Percentiles rank a stretch among this genome's conserved stretches.
These are phyloP conservation scores for Rhipidocladum racemiflorum DNA, from an alignment of 176 grass and related monocot genomes.

Conservation along the genomic window DNA sequence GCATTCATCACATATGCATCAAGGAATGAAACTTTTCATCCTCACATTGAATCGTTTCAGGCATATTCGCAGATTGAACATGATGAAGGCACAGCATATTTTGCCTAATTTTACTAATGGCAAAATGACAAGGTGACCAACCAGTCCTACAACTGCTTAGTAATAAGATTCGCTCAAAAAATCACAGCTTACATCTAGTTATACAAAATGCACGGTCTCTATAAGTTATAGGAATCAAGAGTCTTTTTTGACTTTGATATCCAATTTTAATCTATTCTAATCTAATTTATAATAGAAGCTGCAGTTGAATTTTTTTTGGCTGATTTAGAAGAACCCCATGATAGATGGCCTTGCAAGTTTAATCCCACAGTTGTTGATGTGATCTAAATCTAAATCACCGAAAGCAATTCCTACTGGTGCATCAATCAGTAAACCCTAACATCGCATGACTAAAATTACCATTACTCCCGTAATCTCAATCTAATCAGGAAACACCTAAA, in stretches of 20 bases:
- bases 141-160: neutral
- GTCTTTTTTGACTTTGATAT: neutral
- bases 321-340: neutral
- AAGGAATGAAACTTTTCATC: neutral
- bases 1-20: neutral
- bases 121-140: neutral
- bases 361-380: neutral
- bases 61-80: neutral
- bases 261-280: neutral
- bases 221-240: neutral
- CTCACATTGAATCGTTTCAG: neutral
- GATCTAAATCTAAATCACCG: neutral
- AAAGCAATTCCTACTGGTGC: rapidly evolving
- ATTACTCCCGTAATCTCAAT: neutral
- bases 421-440: neutral
- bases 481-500: neutral
- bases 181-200: neutral
- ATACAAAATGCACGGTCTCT: neutral
- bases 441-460: neutral
- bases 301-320: neutral
- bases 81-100: neutral
- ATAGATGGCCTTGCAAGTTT: neutral
- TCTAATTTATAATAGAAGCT: neutral
- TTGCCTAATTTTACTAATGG: neutral
- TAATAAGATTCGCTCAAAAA: neutral